Base-by-base conservation (phyloP, 257 asterid species). In the Forsythia suspensa region DNA sequence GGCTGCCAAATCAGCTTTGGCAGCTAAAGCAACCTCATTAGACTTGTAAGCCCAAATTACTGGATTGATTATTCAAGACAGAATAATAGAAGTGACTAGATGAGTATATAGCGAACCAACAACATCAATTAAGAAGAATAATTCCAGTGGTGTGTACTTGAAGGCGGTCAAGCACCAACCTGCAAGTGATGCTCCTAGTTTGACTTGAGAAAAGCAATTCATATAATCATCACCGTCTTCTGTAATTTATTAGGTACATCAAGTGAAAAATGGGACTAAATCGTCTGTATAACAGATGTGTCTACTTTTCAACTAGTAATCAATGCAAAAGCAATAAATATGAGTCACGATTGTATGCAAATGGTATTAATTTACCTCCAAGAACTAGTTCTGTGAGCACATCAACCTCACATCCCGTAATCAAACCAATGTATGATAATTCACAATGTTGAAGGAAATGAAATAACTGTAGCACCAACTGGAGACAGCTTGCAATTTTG, bases 31-130 rank as follows among this genome's bases (percentile, higher is more conserved):
- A 73, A 86, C 90, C 82, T 91, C 93, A 81, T 80, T 72, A 69
- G 82, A 92, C 90, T 84, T 85, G 85, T 87, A 87, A 72, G 90
- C 91, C 97, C 99, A 93, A 85, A 93, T 92, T 36, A 92, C 99
- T 95, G 91, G 78, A 85, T 80, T 24, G 24, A 81, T 63, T 41
- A 71, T 36, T 67, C 81, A 80, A 78, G 43, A 72, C 70, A 77
- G 52, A 79, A 73, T 52, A 57, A 75, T 36, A 68, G 65, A 65
- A 79, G 52, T 39, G 55, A 59, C 80, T 48, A 73, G 40, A 61
- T 75, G 43, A 77, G 66, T 83, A 76, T 36, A 77, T 46, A 77
- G 41, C 79, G 77, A 69, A 61, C 70, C 66, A 77, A 73, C 67
- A 79, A 69, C 71, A 75, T 39, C 83, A 77, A 37, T 13, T 57